Conservation (phyloP, 371 early-diverging fungal genomes). For the Apophysomyces sp. region DNA sequence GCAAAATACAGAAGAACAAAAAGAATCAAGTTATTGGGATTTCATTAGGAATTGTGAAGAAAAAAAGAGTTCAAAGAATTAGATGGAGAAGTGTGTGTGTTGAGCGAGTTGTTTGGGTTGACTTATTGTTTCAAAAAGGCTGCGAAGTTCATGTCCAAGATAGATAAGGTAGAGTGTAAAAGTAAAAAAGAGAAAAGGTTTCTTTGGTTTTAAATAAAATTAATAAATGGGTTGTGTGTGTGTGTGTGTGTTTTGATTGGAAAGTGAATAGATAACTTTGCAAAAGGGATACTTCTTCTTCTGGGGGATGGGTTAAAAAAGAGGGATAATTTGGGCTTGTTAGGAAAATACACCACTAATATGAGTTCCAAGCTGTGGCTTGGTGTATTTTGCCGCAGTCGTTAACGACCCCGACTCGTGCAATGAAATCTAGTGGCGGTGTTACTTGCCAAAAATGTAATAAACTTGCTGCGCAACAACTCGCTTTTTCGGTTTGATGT, state of each 20-base stretch:
- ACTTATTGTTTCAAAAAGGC: background rate
- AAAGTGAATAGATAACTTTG: too few relatives aligned
- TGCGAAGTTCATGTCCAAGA: background rate
- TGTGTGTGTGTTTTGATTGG: too few relatives aligned
- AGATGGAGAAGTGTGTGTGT: background rate
- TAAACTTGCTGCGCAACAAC: background rate
- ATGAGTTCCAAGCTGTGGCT: background rate
- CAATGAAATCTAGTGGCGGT: background rate
- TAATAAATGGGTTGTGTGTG: background rate
- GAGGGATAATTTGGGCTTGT: background rate
- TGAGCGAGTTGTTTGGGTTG: too few relatives aligned
- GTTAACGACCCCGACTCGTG: background rate
- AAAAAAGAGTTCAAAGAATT: background rate
- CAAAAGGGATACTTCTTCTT: too few relatives aligned
- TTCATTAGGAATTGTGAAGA: background rate
- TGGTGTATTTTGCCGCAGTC: background rate
- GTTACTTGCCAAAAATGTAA: background rate
- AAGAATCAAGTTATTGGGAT: slow-evolving; percentile 1
- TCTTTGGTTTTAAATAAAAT: background rate
- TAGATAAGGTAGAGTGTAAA: too few relatives aligned
- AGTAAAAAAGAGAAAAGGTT: background rate
- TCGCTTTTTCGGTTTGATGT: too few relatives aligned
- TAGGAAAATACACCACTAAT: background rate
- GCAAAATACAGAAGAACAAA: background rate
- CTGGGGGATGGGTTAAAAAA: background rate